These are phyloP conservation scores for Paraphysoderma sedebokerense DNA, from an alignment of 371 early-diverging fungal genomes.

Conservation along the genomic window DNA sequence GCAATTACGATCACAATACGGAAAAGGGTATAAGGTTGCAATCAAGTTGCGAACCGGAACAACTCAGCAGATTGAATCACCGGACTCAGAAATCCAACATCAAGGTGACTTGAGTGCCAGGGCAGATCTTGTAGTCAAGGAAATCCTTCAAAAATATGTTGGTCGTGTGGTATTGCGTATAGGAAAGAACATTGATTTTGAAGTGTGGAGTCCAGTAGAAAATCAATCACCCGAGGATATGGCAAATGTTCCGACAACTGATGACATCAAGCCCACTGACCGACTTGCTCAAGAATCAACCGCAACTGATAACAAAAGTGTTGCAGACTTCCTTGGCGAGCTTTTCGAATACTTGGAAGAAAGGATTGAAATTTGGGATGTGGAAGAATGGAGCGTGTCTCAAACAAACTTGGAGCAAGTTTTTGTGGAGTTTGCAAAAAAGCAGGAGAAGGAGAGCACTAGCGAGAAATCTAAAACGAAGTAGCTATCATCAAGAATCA, in stretches of 20 bases:
- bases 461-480: no score
- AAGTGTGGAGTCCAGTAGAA: no score
- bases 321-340: slow-evolving; percentile 6
- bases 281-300: not conserved
- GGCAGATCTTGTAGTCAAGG: slow-evolving; percentile 7
- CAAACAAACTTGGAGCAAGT: slow-evolving; percentile 25
- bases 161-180: no score
- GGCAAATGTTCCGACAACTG: not conserved
- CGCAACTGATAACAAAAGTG: not conserved
- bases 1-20: slow-evolving; percentile 22
- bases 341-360: slow-evolving; percentile 13
- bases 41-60: slow-evolving; percentile 6
- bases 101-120: slow-evolving; percentile 1
- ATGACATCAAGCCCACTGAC: slow-evolving; percentile 7
- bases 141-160: slow-evolving; percentile 12
- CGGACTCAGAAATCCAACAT: no score
- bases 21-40: slow-evolving; percentile 17
- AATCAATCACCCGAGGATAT: not conserved
- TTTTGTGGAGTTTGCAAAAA: slow-evolving; percentile 23
- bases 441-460: no score
- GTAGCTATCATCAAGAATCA: no score
- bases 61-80: not conserved
- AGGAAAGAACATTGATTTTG: slow-evolving; percentile 15
- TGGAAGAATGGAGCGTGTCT: slow-evolving; percentile 18
- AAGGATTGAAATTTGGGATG: slow-evolving; percentile 3